phyloP scores from a whole-genome alignment of 1,139 yeast species.

The Yarrowia galli region DNA sequence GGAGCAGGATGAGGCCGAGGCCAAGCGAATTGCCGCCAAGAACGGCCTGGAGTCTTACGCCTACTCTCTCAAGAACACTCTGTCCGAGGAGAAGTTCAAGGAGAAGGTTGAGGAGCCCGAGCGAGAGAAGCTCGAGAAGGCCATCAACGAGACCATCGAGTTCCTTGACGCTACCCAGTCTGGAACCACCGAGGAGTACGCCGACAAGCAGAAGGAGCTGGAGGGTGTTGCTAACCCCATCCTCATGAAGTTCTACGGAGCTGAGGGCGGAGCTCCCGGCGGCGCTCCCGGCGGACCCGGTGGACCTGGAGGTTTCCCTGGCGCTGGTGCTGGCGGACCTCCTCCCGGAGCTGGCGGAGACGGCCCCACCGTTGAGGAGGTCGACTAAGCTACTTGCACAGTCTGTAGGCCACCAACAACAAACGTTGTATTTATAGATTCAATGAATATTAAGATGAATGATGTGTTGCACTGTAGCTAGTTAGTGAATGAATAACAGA shows the following conservation, averaged over 20 bases:
- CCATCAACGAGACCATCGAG: slow-evolving; percentile 82
- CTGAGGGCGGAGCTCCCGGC: slow-evolving; percentile 53
- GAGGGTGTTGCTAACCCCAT: slow-evolving; percentile 94
- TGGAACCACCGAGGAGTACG: slow-evolving; percentile 85
- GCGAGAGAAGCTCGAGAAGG: slow-evolving; percentile 76
- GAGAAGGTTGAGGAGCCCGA: slow-evolving; percentile 83
- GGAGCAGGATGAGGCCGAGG: slow-evolving; percentile 84
- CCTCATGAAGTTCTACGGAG: slow-evolving; percentile 84
- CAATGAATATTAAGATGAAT: slow-evolving; percentile 4
- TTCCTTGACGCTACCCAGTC: slow-evolving; percentile 91
- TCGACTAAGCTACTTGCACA: slow-evolving; percentile 67
- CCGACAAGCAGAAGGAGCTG: slow-evolving; percentile 91
- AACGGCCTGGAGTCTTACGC: slow-evolving; percentile 92
- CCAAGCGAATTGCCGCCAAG: slow-evolving; percentile 78
- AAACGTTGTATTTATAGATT: slow-evolving; percentile 8
- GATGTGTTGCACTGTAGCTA: no score
- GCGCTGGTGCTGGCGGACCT: slow-evolving; percentile 57
- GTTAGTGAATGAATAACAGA: no score
- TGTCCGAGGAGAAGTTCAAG: slow-evolving; percentile 79
- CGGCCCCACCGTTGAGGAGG: slow-evolving; percentile 95
- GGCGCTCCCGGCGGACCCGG: slow-evolving; percentile 63
- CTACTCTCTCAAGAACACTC: slow-evolving; percentile 85
- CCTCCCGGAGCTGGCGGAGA: slow-evolving; percentile 59
- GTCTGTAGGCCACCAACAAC: background rate
- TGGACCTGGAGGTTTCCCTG: slow-evolving; percentile 70